Evolutionary conservation across 176 grass and related monocot genomes (phyloP).

Genomic region (Musa troglodytarum): DNA sequence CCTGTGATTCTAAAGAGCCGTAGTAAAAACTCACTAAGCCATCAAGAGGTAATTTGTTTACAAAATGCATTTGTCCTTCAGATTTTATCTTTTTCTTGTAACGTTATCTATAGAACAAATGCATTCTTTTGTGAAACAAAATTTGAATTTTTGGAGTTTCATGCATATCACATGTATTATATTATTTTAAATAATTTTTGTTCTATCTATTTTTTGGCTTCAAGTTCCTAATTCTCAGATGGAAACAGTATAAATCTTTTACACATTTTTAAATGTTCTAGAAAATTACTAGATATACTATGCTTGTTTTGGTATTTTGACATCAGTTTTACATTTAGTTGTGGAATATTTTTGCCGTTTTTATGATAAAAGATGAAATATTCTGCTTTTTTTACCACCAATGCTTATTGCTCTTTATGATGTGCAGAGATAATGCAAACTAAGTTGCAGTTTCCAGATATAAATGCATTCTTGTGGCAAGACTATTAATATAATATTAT

Average conservation of each 20-base stretch:
- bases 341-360: neutral
- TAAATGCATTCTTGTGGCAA: neutral
- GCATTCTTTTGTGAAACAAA: neutral
- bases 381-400: neutral
- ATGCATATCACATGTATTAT: too few species aligned
- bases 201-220: neutral
- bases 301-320: neutral
- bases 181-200: neutral
- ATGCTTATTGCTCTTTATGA: neutral
- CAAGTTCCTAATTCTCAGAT: neutral
- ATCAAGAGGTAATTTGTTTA: conserved; percentile 68
- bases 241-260: neutral
- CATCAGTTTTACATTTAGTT: neutral
- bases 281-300: neutral
- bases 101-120: neutral
- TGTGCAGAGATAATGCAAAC: neutral
- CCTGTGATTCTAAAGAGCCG: conserved; percentile 78
- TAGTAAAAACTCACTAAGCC: conserved; percentile 57
- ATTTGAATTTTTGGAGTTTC: neutral
- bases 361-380: neutral
- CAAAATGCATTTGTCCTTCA: neutral
- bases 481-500: neutral
- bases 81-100: neutral
- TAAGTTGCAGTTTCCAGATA: neutral
- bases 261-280: neutral